These are phyloP conservation scores for Colletotrichum sp. DNA, from an alignment of 2,329 filamentous ascomycete species.

Conservation along the genomic window DNA sequence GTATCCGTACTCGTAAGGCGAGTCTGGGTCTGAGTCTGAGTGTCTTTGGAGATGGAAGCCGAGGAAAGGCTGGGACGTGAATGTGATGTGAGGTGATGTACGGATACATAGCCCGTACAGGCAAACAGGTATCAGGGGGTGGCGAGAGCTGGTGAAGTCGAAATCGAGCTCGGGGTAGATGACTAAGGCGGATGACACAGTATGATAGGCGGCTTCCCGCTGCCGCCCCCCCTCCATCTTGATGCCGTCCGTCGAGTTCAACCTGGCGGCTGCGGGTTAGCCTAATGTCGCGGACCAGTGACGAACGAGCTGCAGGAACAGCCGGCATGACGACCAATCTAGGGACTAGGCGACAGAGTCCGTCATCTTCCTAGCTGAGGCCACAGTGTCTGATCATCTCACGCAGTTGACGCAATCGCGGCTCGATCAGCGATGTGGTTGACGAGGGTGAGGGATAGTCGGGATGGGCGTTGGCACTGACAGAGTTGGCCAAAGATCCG, in stretches of 20 bases:
- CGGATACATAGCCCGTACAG: neutral
- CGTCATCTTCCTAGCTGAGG: neutral
- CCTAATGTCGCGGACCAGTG: neutral
- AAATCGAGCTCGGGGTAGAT: neutral
- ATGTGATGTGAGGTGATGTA: neutral
- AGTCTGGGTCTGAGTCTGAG: neutral
- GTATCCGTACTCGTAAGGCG: neutral
- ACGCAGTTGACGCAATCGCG: neutral
- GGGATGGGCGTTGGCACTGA: neutral
- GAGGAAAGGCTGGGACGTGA: neutral
- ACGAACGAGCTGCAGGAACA: slow-evolving; percentile 18
- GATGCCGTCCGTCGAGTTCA: neutral
- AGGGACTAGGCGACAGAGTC: neutral
- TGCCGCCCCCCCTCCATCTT: neutral
- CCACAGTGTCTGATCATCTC: slow-evolving; percentile 11
- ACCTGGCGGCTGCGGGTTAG: neutral
- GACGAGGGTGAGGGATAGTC: neutral
- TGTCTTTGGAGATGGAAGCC: neutral
- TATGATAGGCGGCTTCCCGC: neutral
- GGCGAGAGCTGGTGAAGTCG: neutral
- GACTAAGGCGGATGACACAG: slow-evolving; percentile 1
- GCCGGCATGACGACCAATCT: neutral
- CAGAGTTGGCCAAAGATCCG: slow-evolving; percentile 3
- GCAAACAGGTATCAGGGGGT: slow-evolving; percentile 12
- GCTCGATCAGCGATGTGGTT: neutral